phyloP scores from a whole-genome alignment of 495 filamentous ascomycete species.

The Talaromyces stipitatus region DNA sequence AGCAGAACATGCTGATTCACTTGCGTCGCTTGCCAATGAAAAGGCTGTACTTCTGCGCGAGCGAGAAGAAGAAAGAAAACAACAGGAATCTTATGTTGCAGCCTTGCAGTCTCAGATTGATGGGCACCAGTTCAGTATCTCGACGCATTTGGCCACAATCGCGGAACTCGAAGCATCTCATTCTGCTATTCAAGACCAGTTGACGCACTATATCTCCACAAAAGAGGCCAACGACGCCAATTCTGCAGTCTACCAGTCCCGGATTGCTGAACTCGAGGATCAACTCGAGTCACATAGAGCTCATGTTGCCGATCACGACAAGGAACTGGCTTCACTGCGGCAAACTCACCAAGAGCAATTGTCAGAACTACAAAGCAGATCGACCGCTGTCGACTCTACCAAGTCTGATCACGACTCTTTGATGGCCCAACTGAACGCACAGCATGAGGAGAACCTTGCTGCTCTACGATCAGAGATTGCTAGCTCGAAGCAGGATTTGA shows the following conservation, averaged over 20 bases:
- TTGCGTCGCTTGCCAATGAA: constrained; percentile 26
- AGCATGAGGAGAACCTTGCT: constrained; percentile 54
- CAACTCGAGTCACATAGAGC: constrained; percentile 35
- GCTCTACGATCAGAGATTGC: constrained; percentile 60
- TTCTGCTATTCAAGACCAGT: constrained; percentile 46
- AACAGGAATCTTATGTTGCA: constrained; percentile 59
- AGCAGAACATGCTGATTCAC: constrained; percentile 24
- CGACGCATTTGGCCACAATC: constrained; percentile 54
- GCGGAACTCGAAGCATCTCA: constrained; percentile 59
- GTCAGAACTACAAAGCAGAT: constrained; percentile 35
- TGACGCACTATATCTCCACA: constrained; percentile 33
- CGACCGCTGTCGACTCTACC: constrained; percentile 20
- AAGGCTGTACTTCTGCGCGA: constrained; percentile 37
- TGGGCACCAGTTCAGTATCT: constrained; percentile 65
- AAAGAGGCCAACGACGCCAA: constrained; percentile 27
- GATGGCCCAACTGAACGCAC: constrained; percentile 37
- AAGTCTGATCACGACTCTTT: constrained; percentile 40
- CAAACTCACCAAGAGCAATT: constrained; percentile 47
- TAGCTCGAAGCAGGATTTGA: constrained; percentile 62
- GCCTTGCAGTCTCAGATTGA: constrained; percentile 68
- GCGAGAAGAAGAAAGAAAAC: constrained; percentile 43
- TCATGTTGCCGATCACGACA: constrained; percentile 45
- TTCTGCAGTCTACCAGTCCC: constrained; percentile 41
- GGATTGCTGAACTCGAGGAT: constrained; percentile 32
- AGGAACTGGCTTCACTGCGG: constrained; percentile 44